A percentile compares a stretch with the other conserved stretches of the same genome.
These are phyloP conservation scores for Pythium pectinolyticum DNA, from an alignment of 352 stramenopile genomes.

Conservation along the genomic window DNA sequence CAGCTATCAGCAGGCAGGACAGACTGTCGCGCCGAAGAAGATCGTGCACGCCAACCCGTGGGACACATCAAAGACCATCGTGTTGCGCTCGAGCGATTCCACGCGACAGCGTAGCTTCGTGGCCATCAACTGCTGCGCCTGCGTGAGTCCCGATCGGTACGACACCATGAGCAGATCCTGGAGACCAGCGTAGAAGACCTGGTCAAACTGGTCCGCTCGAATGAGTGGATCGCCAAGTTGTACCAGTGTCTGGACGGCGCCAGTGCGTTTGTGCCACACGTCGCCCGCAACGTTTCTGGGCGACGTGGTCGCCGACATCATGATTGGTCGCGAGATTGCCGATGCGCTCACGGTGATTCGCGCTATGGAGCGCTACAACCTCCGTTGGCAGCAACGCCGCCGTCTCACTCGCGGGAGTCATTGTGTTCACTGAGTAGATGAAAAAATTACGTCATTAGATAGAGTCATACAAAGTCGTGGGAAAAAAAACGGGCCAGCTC, in stretches of 20 bases:
- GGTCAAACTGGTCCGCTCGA: conserved; percentile 93
- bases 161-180: conserved; percentile 99
- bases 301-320: too few species aligned
- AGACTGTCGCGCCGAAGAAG: conserved; percentile 87
- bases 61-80: conserved; percentile 79
- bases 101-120: conserved; percentile 92
- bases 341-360: too few species aligned
- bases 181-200: conserved; percentile 95
- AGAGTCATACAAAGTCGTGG: too few species aligned
- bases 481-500: too few species aligned
- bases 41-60: conserved; percentile 94
- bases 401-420: conserved; percentile 32
- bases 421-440: conserved; percentile 57
- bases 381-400: conserved; percentile 69
- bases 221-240: too few species aligned
- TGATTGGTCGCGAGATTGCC: conserved; percentile 83
- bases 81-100: conserved; percentile 82
- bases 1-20: conserved; percentile 50
- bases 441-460: neutral
- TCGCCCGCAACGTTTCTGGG: conserved; percentile 92
- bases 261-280: conserved; percentile 93
- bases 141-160: conserved; percentile 96
- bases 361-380: conserved; percentile 65
- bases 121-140: conserved; percentile 96
- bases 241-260: conserved; percentile 91